phyloP scores from a whole-genome alignment of 2,329 filamentous ascomycete species.

The Pseudopithomyces maydicus region DNA sequence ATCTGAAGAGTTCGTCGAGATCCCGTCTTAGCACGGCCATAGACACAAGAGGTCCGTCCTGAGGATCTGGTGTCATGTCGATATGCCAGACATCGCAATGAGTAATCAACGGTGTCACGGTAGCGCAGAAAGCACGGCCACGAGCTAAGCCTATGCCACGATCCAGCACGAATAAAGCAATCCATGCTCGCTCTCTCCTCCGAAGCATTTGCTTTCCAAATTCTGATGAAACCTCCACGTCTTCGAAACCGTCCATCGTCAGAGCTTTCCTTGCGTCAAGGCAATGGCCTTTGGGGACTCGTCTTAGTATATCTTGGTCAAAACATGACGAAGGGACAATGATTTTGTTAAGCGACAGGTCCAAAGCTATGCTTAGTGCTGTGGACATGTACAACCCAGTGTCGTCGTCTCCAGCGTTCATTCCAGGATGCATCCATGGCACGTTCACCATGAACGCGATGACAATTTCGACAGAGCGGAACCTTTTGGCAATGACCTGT shows the following conservation, averaged over 20 bases:
- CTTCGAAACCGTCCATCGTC: slow-evolving; percentile 69
- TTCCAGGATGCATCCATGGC: slow-evolving; percentile 73
- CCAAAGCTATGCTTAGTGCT: slow-evolving; percentile 71
- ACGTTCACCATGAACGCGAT: slow-evolving; percentile 77
- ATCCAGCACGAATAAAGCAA: slow-evolving; percentile 74
- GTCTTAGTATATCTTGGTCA: slow-evolving; percentile 51
- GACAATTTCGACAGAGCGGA: slow-evolving; percentile 74
- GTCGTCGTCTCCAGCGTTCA: slow-evolving; percentile 72
- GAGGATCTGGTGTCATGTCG: slow-evolving; percentile 65
- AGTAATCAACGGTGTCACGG: slow-evolving; percentile 67
- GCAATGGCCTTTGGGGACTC: slow-evolving; percentile 68
- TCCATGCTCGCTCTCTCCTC: slow-evolving; percentile 71
- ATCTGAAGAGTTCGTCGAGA: slow-evolving; percentile 63
- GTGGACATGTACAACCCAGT: slow-evolving; percentile 74
- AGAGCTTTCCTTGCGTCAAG: slow-evolving; percentile 70
- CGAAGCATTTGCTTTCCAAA: slow-evolving; percentile 66
- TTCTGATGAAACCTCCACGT: slow-evolving; percentile 65
- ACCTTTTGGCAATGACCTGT: slow-evolving; percentile 64
- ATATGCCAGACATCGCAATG: slow-evolving; percentile 73
- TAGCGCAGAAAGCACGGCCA: slow-evolving; percentile 70
- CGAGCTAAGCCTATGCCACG: slow-evolving; percentile 74
- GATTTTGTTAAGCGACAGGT: slow-evolving; percentile 72
- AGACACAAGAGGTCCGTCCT: slow-evolving; percentile 73
- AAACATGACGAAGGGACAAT: slow-evolving; percentile 61
- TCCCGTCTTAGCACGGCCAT: slow-evolving; percentile 73